phyloP scores from a whole-genome alignment of 78 protist genomes.

The Tieghemostelium lacteum region DNA sequence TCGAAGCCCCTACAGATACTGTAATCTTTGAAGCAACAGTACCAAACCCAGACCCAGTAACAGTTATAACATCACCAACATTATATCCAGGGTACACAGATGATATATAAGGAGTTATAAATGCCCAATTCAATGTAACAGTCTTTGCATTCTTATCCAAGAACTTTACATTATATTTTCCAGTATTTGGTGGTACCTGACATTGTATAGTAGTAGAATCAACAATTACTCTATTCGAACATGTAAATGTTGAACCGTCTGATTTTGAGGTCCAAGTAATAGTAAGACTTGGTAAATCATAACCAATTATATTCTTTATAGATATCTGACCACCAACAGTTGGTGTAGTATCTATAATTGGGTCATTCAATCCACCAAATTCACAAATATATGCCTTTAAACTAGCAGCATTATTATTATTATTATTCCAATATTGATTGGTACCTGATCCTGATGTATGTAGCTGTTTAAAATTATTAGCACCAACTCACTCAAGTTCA shows the following conservation, averaged over 20 bases:
- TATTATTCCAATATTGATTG: constrained; percentile 3
- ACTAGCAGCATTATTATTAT: constrained; percentile 14
- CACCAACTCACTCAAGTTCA: background rate
- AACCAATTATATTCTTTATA: background rate
- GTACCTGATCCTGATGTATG: constrained; percentile 11
- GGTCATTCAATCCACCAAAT: constrained; percentile 36
- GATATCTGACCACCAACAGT: background rate
- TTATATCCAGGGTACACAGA: background rate
- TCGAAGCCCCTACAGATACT: background rate
- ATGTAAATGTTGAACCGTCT: background rate
- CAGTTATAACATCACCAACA: background rate
- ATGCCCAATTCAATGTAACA: background rate
- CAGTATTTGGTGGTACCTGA: constrained; percentile 2
- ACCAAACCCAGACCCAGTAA: constrained; percentile 24
- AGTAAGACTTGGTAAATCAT: background rate
- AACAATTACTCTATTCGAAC: background rate
- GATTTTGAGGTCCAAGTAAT: constrained; percentile 4
- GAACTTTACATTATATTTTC: background rate
- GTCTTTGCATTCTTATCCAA: background rate
- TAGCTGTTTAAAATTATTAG: background rate
- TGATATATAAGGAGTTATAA: background rate
- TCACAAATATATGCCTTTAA: constrained; percentile 12
- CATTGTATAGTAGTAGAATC: background rate
- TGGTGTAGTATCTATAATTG: background rate
- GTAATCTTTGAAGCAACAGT: background rate